Percentiles rank a stretch among this genome's conserved stretches.
Evolutionary conservation across 208 protist species (phyloP).

Genomic region (Acanthamoeba sp.): DNA sequence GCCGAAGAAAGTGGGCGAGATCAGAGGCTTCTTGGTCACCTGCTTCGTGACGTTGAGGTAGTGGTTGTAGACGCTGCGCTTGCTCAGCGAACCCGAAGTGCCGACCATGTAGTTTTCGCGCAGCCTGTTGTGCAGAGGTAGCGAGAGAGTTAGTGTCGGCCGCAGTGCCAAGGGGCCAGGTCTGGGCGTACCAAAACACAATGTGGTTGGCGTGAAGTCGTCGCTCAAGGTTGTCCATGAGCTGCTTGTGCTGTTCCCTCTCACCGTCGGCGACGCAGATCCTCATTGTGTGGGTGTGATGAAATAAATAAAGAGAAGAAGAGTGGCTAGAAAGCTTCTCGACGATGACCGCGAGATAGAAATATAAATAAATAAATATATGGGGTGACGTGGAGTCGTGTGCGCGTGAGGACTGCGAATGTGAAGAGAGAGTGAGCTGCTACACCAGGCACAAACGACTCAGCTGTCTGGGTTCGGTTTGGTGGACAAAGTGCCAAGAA

Average conservation of each 20-base stretch:
- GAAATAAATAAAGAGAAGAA: neutral
- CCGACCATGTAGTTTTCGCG: constrained; percentile 65
- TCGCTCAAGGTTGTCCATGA: constrained; percentile 74
- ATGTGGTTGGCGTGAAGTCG: constrained; percentile 72
- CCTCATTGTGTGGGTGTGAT: neutral
- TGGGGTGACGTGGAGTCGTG: neutral
- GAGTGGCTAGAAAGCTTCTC: neutral
- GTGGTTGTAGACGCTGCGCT: constrained; percentile 70
- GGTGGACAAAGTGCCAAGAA: neutral
- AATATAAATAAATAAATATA: neutral
- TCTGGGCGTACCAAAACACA: constrained; percentile 61
- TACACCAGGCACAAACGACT: neutral
- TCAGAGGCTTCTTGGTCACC: constrained; percentile 26
- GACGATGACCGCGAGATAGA: neutral
- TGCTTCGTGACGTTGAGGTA: constrained; percentile 44
- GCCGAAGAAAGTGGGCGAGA: constrained; percentile 61
- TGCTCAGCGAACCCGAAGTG: neutral
- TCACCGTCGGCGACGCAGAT: constrained; percentile 71
- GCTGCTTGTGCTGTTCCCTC: constrained; percentile 75
- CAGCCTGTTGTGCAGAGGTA: neutral
- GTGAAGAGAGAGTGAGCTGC: neutral
- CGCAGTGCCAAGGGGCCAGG: no score
- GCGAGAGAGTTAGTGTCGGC: neutral
- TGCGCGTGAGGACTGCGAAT: neutral
- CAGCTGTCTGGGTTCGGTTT: neutral